Evolutionary conservation across 106 monocot species (phyloP).

Genomic region (Agapanthus africanus): DNA sequence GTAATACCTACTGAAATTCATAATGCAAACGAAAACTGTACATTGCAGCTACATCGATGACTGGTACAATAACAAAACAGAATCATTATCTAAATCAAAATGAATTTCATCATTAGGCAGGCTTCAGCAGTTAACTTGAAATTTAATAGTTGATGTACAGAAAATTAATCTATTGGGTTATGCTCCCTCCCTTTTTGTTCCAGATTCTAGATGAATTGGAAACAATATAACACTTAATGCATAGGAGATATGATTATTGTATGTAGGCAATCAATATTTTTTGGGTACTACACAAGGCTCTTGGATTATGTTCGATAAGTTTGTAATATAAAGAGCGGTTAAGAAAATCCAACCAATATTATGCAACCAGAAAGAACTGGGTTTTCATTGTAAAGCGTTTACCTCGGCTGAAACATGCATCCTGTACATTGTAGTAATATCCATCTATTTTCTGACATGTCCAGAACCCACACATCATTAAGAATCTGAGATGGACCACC

Average conservation of each 20-base stretch:
- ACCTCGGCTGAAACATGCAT: constrained; percentile 61
- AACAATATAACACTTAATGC: background rate
- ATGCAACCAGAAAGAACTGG: background rate
- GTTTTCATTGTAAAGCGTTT: constrained; percentile 5
- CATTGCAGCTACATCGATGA: too few relatives aligned
- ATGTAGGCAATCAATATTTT: background rate
- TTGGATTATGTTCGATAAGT: background rate
- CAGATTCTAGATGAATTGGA: background rate
- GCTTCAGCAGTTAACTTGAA: background rate
- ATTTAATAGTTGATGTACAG: background rate
- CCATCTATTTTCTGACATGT: constrained; percentile 52
- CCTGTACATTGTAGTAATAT: constrained; percentile 52
- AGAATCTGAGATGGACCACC: constrained; percentile 65
- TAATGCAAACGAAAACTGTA: background rate
- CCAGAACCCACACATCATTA: constrained; percentile 79
- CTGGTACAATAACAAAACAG: background rate
- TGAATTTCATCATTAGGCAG: background rate
- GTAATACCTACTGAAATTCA: background rate
- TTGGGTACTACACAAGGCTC: background rate
- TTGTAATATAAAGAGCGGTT: background rate
- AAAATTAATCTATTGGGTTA: background rate
- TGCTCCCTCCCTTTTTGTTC: background rate
- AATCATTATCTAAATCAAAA: background rate
- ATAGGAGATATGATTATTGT: too few relatives aligned
- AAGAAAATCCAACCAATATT: constrained; percentile 6